Evolutionary conservation across 1,284 basidiomycete genomes (phyloP), one percentile per base, ranked within the genome.

Genomic region (Cerrena zonata): DNA sequence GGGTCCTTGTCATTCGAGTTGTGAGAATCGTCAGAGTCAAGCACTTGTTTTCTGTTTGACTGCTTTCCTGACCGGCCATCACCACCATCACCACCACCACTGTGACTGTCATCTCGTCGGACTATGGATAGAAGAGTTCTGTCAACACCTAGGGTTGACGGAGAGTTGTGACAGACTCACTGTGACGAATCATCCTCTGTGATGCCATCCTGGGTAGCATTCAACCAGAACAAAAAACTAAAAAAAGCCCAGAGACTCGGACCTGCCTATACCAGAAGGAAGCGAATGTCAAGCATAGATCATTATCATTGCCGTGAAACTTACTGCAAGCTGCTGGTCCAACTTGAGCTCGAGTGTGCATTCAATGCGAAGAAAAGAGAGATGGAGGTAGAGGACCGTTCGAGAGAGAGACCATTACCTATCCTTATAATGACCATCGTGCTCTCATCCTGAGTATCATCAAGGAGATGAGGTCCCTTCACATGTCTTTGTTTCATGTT

Each of bases 341-440:
- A 25, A 26, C n/a, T n/a, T n/a, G n/a, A n/a, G n/a, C n/a, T n/a
- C n/a, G n/a, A n/a, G n/a, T n/a, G n/a, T 38, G 44, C 44, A 44
- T 46, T 51, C 49, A 24, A 51, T 44, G 30, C 49, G 25, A 40
- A 11, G 37, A 40, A 22, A n/a, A 36, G 44, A 44, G 30, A 45
- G 49, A 44, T 27, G 22, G 44, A 22, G n/a, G n/a, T n/a, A n/a
- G n/a, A n/a, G n/a, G n/a, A n/a, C n/a, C n/a, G n/a, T n/a, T n/a
- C 30, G n/a, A 34, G 4, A 7, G n/a, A 27, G 23, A 22, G 18
- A 22, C 24, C 24, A 22, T 27, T 4, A 18, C 19, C n/a, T n/a
- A 41, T 41, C 39, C 21, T 34, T 34, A 34, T 34, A 34, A 15
- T 15, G 30, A 34, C 30, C 30, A 15, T 34, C 30, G 30, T 34